phyloP scores from a whole-genome alignment of 2,329 filamentous ascomycete species.

The Bipolaris sorokiniana region DNA sequence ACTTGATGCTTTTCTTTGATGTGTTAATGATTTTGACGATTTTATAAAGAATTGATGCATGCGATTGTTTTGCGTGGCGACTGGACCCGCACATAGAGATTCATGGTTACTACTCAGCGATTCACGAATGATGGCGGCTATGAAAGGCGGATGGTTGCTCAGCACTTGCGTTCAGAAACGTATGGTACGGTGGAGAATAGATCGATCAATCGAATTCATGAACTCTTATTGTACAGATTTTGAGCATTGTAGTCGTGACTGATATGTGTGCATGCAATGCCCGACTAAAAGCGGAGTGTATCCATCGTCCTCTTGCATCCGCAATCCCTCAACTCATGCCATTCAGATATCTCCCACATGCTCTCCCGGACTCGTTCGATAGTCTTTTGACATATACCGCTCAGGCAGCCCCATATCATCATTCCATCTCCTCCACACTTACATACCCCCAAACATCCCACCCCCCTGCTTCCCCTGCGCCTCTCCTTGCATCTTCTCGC shows the following conservation, averaged over 20 bases:
- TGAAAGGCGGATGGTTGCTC: background rate
- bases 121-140: background rate
- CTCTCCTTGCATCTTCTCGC: constrained; percentile 93
- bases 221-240: constrained; percentile 24
- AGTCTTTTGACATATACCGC: background rate
- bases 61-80: background rate
- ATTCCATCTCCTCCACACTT: background rate
- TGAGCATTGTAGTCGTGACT: constrained; percentile 2
- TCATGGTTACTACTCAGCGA: background rate
- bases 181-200: background rate
- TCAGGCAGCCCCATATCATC: background rate
- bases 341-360: background rate
- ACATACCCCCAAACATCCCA: constrained; percentile 41
- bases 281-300: constrained; percentile 5
- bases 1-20: background rate
- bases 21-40: background rate
- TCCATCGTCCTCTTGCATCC: background rate
- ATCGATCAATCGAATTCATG: constrained; percentile 8
- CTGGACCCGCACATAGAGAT: background rate
- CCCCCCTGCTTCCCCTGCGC: constrained; percentile 63
- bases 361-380: background rate
- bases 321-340: background rate
- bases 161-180: background rate
- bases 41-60: background rate
- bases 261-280: background rate